phyloP scores from a whole-genome alignment of 371 early-diverging fungal genomes.

The Mortierella sp. region DNA sequence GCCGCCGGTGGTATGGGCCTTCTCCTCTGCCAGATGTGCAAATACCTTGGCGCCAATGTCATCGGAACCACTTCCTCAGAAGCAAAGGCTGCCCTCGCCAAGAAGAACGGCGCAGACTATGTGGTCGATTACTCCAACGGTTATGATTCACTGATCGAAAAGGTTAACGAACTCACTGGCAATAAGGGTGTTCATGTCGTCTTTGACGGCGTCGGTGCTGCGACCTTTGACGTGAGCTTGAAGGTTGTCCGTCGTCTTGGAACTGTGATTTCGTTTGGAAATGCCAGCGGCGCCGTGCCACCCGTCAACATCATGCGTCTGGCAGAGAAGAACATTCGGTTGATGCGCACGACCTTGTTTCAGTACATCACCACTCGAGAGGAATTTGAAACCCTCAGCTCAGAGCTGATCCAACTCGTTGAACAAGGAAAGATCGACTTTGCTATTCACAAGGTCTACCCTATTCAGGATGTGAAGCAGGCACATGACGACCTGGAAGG shows the following conservation, averaged over 20 bases:
- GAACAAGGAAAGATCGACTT: constrained; percentile 67
- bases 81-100: constrained; percentile 83
- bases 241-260: constrained; percentile 82
- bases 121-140: constrained; percentile 76
- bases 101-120: constrained; percentile 81
- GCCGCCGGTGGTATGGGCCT: constrained; percentile 94
- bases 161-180: constrained; percentile 81
- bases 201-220: constrained; percentile 92
- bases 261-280: constrained; percentile 90
- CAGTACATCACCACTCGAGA: constrained; percentile 75
- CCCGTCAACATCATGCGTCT: constrained; percentile 79
- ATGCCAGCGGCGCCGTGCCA: constrained; percentile 89
- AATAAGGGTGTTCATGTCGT: constrained; percentile 88
- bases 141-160: constrained; percentile 69
- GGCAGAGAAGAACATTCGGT: constrained; percentile 74
- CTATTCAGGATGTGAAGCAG: constrained; percentile 75
- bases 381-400: constrained; percentile 73
- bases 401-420: constrained; percentile 70
- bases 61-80: constrained; percentile 90
- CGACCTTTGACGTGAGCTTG: constrained; percentile 84
- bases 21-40: constrained; percentile 80
- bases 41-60: constrained; percentile 84
- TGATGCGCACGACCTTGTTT: constrained; percentile 85
- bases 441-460: constrained; percentile 79
- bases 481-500: constrained; percentile 88